These are phyloP conservation scores for Botrytis paeoniae DNA, from an alignment of 2,329 filamentous ascomycete genomes.

Conservation along the genomic window DNA sequence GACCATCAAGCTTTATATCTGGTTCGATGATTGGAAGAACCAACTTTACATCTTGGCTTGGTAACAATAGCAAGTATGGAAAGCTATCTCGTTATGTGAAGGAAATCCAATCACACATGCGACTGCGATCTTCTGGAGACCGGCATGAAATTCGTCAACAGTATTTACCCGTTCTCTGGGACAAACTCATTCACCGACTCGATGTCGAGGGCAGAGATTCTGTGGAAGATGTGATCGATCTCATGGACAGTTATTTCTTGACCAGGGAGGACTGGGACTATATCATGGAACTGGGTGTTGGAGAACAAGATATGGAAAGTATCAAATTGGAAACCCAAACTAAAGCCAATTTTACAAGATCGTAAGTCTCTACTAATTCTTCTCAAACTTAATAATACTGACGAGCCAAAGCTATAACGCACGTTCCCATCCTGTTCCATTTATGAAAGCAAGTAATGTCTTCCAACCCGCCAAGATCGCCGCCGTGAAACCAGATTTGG, in stretches of 20 bases:
- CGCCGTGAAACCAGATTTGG: conserved; percentile 83
- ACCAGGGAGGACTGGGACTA: conserved; percentile 94
- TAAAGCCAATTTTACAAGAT: conserved; percentile 84
- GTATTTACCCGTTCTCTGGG: conserved; percentile 87
- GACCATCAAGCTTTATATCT: conserved; percentile 81
- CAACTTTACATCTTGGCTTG: conserved; percentile 86
- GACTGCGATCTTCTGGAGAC: conserved; percentile 83
- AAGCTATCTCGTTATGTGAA: conserved; percentile 78
- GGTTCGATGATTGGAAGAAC: conserved; percentile 71
- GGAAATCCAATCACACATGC: conserved; percentile 97
- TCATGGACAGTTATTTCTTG: conserved; percentile 97
- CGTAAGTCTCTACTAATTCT: conserved; percentile 54
- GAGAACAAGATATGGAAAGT: conserved; percentile 71
- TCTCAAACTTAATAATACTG: background rate
- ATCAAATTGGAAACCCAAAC: conserved; percentile 80
- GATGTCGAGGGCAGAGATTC: conserved; percentile 77
- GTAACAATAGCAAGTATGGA: conserved; percentile 85
- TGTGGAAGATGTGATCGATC: conserved; percentile 78
- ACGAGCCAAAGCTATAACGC: conserved; percentile 67
- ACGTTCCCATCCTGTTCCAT: conserved; percentile 84
- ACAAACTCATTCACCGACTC: conserved; percentile 70
- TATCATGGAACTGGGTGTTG: conserved; percentile 86
- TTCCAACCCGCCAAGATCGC: conserved; percentile 66
- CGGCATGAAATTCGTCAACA: conserved; percentile 92
- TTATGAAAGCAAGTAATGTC: conserved; percentile 87